Percentiles rank a stretch among this genome's conserved stretches.
These are phyloP conservation scores for Diaporthe helianthi DNA, from an alignment of 2,329 filamentous ascomycete species.

Conservation along the genomic window DNA sequence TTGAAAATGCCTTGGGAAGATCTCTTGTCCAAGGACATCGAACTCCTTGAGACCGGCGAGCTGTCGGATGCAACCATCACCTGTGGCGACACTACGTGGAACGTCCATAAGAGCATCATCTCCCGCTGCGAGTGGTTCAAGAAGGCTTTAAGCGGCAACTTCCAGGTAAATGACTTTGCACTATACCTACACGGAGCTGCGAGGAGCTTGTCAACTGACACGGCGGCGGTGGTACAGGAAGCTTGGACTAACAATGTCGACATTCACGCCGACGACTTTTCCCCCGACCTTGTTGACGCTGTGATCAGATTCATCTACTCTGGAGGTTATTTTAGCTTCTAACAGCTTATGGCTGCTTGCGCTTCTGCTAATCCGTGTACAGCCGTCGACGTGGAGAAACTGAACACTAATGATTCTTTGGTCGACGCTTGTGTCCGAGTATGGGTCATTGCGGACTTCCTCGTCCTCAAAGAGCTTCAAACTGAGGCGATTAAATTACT, in stretches of 20 bases:
- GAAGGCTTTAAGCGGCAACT: background rate
- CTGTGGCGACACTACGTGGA: background rate
- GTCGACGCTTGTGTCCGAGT: background rate
- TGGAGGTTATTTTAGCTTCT: background rate
- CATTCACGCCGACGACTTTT: background rate
- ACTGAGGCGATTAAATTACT: background rate
- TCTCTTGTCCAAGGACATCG: background rate
- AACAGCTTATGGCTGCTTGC: background rate
- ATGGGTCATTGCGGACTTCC: background rate
- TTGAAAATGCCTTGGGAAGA: background rate
- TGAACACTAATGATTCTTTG: background rate
- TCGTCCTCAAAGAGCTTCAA: background rate
- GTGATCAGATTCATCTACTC: background rate
- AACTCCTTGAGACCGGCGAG: background rate
- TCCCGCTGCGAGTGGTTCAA: background rate
- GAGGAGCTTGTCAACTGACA: too few species aligned
- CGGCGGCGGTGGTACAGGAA: background rate
- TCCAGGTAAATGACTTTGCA: background rate
- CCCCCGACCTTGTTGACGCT: background rate
- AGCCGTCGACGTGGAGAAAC: background rate
- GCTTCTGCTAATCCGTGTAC: background rate
- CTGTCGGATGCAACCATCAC: constrained; percentile 1
- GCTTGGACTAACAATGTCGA: background rate
- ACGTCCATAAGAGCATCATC: constrained; percentile 1
- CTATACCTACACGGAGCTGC: too few species aligned